phyloP scores from a whole-genome alignment of 371 early-diverging fungal genomes.

The Syncephalastrum sp. region DNA sequence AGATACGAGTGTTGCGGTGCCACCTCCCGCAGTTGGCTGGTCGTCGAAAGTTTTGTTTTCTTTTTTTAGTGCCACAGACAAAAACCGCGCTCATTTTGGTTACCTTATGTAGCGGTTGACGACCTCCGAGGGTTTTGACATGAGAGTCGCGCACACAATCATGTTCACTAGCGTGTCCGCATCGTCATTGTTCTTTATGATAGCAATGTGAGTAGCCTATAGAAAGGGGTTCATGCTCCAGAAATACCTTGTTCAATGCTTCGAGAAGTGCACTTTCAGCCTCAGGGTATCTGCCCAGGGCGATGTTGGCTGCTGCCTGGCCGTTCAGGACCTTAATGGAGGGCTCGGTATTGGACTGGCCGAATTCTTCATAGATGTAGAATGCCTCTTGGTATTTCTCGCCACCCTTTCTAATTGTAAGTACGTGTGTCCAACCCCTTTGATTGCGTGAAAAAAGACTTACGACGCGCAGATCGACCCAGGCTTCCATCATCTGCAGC shows the following conservation, averaged over 20 bases:
- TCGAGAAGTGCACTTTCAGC: constrained; percentile 84
- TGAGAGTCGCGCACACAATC: constrained; percentile 66
- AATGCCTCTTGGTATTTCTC: constrained; percentile 84
- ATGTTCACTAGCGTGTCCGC: constrained; percentile 90
- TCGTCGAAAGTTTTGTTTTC: no score
- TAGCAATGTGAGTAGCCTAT: neutral
- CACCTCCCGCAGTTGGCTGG: constrained; percentile 76
- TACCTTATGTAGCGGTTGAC: constrained; percentile 68
- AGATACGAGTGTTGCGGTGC: constrained; percentile 83
- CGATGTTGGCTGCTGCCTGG: constrained; percentile 85
- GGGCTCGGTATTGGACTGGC: constrained; percentile 70
- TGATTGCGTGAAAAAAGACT: constrained; percentile 3
- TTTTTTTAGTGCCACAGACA: neutral
- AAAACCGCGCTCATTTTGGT: neutral
- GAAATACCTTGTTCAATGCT: constrained; percentile 71
- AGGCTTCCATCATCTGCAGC: constrained; percentile 92
- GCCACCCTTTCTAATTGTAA: constrained; percentile 56
- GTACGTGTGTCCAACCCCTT: neutral
- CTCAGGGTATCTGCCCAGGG: constrained; percentile 80
- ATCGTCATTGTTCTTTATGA: constrained; percentile 64
- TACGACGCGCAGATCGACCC: constrained; percentile 76
- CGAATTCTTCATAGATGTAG: constrained; percentile 94
- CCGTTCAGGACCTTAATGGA: constrained; percentile 78
- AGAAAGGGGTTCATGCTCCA: neutral
- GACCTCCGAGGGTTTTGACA: constrained; percentile 71